These are phyloP conservation scores for Zoysia pacifica DNA, from an alignment of 176 grass and related monocot genomes.

Conservation along the genomic window DNA sequence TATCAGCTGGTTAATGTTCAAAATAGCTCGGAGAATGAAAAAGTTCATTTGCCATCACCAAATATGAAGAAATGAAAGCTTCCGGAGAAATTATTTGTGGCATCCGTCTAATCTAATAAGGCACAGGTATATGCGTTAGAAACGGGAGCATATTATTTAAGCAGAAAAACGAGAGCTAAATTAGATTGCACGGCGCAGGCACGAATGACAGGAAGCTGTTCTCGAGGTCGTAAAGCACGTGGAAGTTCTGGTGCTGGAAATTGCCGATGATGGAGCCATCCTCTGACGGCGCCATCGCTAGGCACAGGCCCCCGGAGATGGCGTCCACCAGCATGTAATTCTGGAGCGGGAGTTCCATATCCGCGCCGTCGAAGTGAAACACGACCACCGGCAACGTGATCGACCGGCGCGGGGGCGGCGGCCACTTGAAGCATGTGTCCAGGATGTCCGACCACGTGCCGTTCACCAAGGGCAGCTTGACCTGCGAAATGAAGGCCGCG, in stretches of 20 bases:
- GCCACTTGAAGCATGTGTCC: conserved; percentile 60
- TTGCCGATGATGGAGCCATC: conserved; percentile 55
- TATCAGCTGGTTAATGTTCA: too few species aligned
- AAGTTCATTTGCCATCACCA: too few species aligned
- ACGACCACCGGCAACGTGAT: conserved; percentile 42
- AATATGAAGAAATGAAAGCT: too few species aligned
- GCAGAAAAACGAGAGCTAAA: neutral
- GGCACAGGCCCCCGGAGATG: conserved; percentile 40
- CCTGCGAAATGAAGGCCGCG: conserved; percentile 27
- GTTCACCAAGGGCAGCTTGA: conserved; percentile 33
- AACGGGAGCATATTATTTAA: neutral
- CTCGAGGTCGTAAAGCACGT: conserved; percentile 59
- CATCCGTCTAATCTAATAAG: neutral
- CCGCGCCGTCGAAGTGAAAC: conserved; percentile 51
- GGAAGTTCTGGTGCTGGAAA: conserved; percentile 59
- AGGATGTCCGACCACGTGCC: conserved; percentile 17
- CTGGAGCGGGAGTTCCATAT: conserved; percentile 47
- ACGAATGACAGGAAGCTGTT: conserved; percentile 56
- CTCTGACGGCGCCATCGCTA: conserved; percentile 42
- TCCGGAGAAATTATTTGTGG: neutral
- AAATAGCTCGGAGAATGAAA: too few species aligned
- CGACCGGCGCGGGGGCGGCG: conserved; percentile 25
- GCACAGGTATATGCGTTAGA: neutral
- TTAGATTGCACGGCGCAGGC: conserved; percentile 45
- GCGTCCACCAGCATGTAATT: conserved; percentile 50